phyloP scores from a whole-genome alignment of 495 filamentous ascomycete genomes.

The Talaromyces ruber region DNA sequence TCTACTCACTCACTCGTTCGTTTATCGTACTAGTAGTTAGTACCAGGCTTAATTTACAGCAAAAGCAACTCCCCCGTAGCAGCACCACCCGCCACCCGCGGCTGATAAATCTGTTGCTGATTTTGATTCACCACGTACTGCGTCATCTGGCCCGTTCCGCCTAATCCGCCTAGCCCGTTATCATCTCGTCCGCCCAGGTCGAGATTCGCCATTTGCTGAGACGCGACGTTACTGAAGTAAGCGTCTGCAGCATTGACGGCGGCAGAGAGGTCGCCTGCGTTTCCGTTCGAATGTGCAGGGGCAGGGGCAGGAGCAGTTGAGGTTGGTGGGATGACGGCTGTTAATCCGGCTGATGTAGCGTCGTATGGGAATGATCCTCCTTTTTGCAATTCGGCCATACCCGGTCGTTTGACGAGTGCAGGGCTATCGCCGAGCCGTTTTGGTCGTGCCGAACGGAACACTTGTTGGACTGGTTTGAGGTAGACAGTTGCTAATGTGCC shows the following conservation, averaged over 20 bases:
- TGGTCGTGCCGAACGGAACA: slow-evolving; percentile 86
- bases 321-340: slow-evolving; percentile 14
- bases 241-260: slow-evolving; percentile 77
- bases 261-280: slow-evolving; percentile 43
- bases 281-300: not conserved
- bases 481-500: slow-evolving; percentile 96
- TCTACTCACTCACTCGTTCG: not conserved
- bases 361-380: slow-evolving; percentile 20
- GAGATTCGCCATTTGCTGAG: slow-evolving; percentile 62
- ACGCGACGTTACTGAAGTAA: slow-evolving; percentile 71
- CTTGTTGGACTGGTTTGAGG: slow-evolving; percentile 92
- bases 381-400: slow-evolving; percentile 33
- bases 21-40: not conserved
- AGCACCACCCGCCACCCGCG: slow-evolving; percentile 37
- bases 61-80: slow-evolving; percentile 42
- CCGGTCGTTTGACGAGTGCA: slow-evolving; percentile 65
- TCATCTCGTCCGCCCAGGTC: slow-evolving; percentile 43
- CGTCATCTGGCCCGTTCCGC: slow-evolving; percentile 28
- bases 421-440: slow-evolving; percentile 71
- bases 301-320: slow-evolving; percentile 7
- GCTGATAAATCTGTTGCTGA: slow-evolving; percentile 43
- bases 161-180: slow-evolving; percentile 21
- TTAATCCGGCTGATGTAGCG: slow-evolving; percentile 14
- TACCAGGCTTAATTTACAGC: slow-evolving; percentile 19
- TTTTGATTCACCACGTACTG: slow-evolving; percentile 49